A percentile compares a stretch with the other conserved stretches of the same genome.
Conservation (phyloP, 164 flowering plant species). For the Stephania cephalantha region DNA sequence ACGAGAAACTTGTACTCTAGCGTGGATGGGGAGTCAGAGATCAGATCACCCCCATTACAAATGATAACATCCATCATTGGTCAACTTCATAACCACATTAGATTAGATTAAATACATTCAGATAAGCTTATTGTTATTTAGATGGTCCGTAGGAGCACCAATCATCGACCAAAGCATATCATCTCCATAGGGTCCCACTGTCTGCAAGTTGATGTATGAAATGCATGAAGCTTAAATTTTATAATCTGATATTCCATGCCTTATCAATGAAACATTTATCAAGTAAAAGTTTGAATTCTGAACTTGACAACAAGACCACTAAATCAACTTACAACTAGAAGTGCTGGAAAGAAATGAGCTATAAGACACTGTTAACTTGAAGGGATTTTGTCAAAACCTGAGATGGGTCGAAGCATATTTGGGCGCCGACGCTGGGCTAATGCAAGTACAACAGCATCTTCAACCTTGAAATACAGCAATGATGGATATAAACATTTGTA, state of each 20-base stretch:
- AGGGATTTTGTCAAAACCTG: slow-evolving; percentile 34
- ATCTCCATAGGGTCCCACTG: neutral
- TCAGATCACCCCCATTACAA: neutral
- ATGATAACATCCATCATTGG: neutral
- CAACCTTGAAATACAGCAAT: slow-evolving; percentile 45
- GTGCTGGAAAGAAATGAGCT: neutral
- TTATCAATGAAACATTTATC: neutral
- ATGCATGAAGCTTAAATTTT: neutral
- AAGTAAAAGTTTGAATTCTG: neutral
- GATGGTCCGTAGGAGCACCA: neutral
- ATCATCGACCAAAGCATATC: neutral
- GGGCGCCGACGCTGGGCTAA: slow-evolving; percentile 56
- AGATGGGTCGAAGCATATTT: slow-evolving; percentile 39
- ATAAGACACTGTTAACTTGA: neutral
- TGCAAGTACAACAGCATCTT: slow-evolving; percentile 83
- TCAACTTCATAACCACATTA: neutral
- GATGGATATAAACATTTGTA: neutral
- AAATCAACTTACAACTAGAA: neutral
- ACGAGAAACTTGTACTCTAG: neutral
- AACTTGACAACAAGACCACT: neutral
- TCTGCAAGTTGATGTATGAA: neutral
- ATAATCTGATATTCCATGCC: neutral
- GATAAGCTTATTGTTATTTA: neutral
- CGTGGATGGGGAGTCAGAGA: neutral
- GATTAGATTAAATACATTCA: neutral